A percentile compares a stretch with the other conserved stretches of the same genome.
phyloP scores from a whole-genome alignment of 768 basidiomycete species.

The Leccinum olivaceopallidum region DNA sequence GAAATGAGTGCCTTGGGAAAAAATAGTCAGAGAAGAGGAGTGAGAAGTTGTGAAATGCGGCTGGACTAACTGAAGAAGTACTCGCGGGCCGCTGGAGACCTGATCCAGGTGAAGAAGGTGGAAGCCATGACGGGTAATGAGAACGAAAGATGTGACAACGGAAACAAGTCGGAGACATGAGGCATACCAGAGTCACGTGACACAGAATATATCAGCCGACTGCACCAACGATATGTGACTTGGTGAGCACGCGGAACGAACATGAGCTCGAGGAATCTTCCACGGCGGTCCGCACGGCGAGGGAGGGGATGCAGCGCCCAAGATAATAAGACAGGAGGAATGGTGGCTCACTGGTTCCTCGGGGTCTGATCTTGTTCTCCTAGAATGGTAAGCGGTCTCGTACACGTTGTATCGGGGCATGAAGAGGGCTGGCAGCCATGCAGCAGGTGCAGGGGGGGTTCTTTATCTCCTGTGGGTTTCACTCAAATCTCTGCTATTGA shows the following conservation, averaged over 20 bases:
- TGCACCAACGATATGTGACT: not conserved
- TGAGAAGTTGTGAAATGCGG: not conserved
- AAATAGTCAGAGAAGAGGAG: conserved; percentile 19
- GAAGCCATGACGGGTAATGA: conserved; percentile 60
- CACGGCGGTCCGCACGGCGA: not conserved
- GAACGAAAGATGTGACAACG: not conserved
- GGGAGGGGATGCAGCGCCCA: not conserved
- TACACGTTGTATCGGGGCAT: conserved; percentile 27
- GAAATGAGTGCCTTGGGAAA: conserved; percentile 83
- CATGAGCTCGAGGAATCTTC: not conserved
- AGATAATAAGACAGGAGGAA: not conserved
- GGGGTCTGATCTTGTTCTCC: conserved; percentile 18
- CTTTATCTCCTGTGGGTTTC: conserved; percentile 12
- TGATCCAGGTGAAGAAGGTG: conserved; percentile 85
- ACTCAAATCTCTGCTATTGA: not conserved
- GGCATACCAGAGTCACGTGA: conserved; percentile 16
- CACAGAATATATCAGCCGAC: not conserved
- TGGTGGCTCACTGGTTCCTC: not conserved
- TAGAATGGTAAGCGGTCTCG: conserved; percentile 34
- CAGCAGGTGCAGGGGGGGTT: conserved; percentile 12
- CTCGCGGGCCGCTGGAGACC: conserved; percentile 86
- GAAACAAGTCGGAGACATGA: not conserved
- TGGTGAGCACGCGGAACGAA: not conserved
- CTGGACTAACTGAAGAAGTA: conserved; percentile 91
- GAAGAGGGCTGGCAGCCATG: conserved; percentile 21